These are phyloP conservation scores for Triticum timopheevii DNA, from an alignment of 176 grass and related monocot genomes.

Conservation along the genomic window DNA sequence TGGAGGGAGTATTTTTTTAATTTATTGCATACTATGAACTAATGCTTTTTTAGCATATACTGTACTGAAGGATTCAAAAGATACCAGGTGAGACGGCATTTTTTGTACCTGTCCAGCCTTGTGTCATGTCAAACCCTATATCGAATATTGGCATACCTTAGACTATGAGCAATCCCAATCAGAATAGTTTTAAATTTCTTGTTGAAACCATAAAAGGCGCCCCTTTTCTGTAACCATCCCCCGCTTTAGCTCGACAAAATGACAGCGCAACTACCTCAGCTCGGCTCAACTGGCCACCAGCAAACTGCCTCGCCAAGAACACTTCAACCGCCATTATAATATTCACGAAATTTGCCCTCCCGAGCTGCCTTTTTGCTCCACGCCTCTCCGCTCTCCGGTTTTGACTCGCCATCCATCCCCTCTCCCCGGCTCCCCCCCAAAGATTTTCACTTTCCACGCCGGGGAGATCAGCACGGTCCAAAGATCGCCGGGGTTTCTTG, in stretches of 20 bases:
- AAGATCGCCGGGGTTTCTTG: slow-evolving; percentile 25
- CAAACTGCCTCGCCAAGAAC: slow-evolving; percentile 17
- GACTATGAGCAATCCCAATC: neutral
- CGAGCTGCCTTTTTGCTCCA: slow-evolving; percentile 20
- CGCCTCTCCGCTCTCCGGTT: slow-evolving; percentile 24
- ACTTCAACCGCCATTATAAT: slow-evolving; percentile 46
- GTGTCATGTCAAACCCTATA: slow-evolving; percentile 3
- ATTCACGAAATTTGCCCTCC: slow-evolving; percentile 27
- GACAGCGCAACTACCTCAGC: slow-evolving; percentile 29
- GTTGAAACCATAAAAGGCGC: neutral
- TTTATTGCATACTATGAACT: too few species aligned
- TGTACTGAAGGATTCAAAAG: neutral
- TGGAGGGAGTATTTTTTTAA: too few species aligned
- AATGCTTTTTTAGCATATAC: neutral
- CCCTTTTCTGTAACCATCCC: neutral
- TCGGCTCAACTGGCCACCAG: slow-evolving; percentile 15
- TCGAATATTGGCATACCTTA: neutral
- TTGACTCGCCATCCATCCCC: slow-evolving; percentile 18
- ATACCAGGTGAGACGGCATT: neutral
- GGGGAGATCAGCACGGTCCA: neutral
- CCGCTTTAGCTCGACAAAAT: slow-evolving; percentile 15
- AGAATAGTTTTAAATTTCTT: neutral
- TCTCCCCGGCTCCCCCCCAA: neutral
- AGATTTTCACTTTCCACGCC: slow-evolving; percentile 20
- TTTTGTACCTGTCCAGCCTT: neutral